Conservation (phyloP, 371 early-diverging fungal species). For the Rhizopus arrhizus region DNA sequence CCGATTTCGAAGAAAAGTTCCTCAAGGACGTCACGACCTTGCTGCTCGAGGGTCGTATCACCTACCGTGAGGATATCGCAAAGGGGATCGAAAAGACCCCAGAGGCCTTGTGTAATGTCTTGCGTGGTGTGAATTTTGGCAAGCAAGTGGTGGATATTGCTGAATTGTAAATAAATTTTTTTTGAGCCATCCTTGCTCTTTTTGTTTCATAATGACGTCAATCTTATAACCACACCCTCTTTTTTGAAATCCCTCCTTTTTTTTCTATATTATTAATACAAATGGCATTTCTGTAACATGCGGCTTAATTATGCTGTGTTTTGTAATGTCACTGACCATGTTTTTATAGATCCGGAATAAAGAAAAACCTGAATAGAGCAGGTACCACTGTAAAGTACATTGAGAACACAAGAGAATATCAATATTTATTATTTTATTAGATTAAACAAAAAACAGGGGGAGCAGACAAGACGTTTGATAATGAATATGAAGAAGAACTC, state of each 20-base stretch:
- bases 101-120: slow-evolving; percentile 71
- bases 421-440: slow-evolving; percentile 25
- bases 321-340: background rate
- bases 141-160: slow-evolving; percentile 81
- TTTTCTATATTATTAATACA: background rate
- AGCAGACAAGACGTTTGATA: slow-evolving; percentile 78
- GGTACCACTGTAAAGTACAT: slow-evolving; percentile 70
- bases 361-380: slow-evolving; percentile 83
- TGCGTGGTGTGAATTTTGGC: slow-evolving; percentile 84
- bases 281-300: slow-evolving; percentile 49
- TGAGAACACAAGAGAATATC: background rate
- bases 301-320: too few species aligned
- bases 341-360: slow-evolving; percentile 72
- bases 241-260: background rate
- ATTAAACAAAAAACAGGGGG: slow-evolving; percentile 75
- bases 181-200: too few species aligned
- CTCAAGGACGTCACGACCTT: slow-evolving; percentile 61
- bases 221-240: background rate
- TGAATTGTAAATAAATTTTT: slow-evolving; percentile 15
- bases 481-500: slow-evolving; percentile 86
- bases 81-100: slow-evolving; percentile 86
- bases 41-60: slow-evolving; percentile 69
- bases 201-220: background rate
- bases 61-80: slow-evolving; percentile 64
- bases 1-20: slow-evolving; percentile 58